phyloP scores from a whole-genome alignment of 345 rosid genomes.

The Anastatica hierochuntica region DNA sequence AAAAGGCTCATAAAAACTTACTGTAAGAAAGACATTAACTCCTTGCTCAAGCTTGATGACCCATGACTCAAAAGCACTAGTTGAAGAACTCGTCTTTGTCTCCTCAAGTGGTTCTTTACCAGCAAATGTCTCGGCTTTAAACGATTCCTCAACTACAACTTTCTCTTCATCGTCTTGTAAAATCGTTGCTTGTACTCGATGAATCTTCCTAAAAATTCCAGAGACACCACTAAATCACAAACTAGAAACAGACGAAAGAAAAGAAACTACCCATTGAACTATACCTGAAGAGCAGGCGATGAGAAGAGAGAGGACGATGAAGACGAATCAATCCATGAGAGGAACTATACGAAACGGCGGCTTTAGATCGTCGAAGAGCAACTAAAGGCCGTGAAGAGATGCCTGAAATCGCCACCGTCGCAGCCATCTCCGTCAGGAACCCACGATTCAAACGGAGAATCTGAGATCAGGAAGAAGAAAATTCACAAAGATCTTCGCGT shows the following conservation, averaged over 20 bases:
- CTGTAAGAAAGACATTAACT: constrained; percentile 75
- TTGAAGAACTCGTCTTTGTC: constrained; percentile 22
- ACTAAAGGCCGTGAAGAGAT: constrained; percentile 22
- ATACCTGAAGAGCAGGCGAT: constrained; percentile 31
- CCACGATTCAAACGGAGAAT: not conserved
- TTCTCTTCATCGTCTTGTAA: constrained; percentile 65
- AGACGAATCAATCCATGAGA: constrained; percentile 20
- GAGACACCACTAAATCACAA: not conserved
- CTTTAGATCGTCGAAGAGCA: constrained; percentile 4
- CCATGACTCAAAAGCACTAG: constrained; percentile 41
- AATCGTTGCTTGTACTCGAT: constrained; percentile 42
- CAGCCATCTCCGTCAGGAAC: constrained; percentile 15
- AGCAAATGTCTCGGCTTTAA: constrained; percentile 36
- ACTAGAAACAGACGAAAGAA: no score
- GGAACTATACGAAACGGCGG: constrained; percentile 19
- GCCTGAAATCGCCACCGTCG: constrained; percentile 15
- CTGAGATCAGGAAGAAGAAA: not conserved
- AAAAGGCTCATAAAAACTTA: constrained; percentile 11
- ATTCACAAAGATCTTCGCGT: not conserved
- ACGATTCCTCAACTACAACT: constrained; percentile 59
- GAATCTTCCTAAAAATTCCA: constrained; percentile 28
- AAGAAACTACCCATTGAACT: no score
- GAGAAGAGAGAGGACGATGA: constrained; percentile 19
- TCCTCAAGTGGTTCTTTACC: constrained; percentile 20
- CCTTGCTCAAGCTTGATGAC: constrained; percentile 66